Base-by-base conservation (phyloP, 2,329 filamentous ascomycete genomes). In the Hypomyces perniciosus region DNA sequence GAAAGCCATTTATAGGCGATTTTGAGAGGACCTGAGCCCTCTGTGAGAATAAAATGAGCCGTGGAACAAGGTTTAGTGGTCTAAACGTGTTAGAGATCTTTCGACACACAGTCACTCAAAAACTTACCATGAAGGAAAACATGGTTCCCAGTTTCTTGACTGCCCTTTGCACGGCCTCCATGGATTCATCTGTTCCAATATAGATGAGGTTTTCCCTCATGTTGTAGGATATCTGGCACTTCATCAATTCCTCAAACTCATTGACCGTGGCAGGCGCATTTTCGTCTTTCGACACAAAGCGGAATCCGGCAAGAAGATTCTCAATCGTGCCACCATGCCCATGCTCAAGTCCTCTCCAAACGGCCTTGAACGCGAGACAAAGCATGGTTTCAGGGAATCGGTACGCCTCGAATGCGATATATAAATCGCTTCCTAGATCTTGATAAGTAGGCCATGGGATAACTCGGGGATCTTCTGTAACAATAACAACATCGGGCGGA, bases 171-270 rank as follows among this genome's bases (percentile, higher is more conserved):
- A 67, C 8, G 6, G 41, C 37, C 5, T 48, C 30, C 12, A 26
- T 9, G 6, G 47, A 44, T 2, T 47, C 9, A 5, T 53, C 31
- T 3, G 60, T 60, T 3, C 61, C 65, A 8, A 68, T 55, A 10
- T 68, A 68, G 2, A 68, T 7, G 8, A 62, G 26, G 8, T 59
- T 58, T 1, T 57, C 56, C 13, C 31, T 53, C 13, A 65, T 39
- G n/a, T 67, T 67, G 52, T 62, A 28, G 0, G 65, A 60, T 5
- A 67, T 48, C 7, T 55, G 29, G 40, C 64, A 67, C 0, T 51
- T 44, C 1, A 49, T 47, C 2, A 60, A 44, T 6, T 46, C 48
- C 6, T 56, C 41, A 28, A 66, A 48, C 2, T 52, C 56, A 2
- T 38, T 28, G 1, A 44, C 29, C 1, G 37, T 38, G 12, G 44